Evolutionary conservation across 495 filamentous ascomycete species (phyloP).

Genomic region (Tuber melanosporum): DNA sequence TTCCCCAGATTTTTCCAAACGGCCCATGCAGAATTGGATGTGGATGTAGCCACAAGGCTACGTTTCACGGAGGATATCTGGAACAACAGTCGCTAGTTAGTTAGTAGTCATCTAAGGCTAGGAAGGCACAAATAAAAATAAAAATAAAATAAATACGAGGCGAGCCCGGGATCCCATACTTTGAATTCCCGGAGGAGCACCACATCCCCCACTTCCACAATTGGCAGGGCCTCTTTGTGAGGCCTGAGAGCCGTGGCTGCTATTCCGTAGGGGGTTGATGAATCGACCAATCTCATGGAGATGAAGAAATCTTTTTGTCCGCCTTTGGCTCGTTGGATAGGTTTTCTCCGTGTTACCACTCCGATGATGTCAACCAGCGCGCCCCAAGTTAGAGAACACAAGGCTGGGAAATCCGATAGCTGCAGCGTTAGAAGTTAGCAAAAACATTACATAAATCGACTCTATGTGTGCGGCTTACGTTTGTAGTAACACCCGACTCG

Average conservation of each 20-base stretch:
- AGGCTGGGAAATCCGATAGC: constrained; percentile 36
- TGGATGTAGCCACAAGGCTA: constrained; percentile 48
- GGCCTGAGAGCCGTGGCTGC: constrained; percentile 67
- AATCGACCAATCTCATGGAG: constrained; percentile 35
- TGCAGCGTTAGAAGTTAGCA: constrained; percentile 6
- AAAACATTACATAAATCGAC: background rate
- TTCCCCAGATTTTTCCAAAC: constrained; percentile 47
- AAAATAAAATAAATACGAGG: background rate
- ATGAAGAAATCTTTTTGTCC: constrained; percentile 37
- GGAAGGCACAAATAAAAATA: constrained; percentile 24
- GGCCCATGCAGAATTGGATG: constrained; percentile 58
- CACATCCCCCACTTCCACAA: constrained; percentile 62
- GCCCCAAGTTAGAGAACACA: constrained; percentile 36
- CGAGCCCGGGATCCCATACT: constrained; percentile 44
- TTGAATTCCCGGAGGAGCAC: constrained; percentile 70
- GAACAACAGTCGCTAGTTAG: constrained; percentile 44
- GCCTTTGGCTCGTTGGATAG: constrained; percentile 14
- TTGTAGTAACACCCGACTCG: constrained; percentile 35
- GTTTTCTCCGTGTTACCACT: constrained; percentile 24
- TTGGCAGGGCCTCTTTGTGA: constrained; percentile 63
- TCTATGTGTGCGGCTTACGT: constrained; percentile 12
- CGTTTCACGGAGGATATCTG: constrained; percentile 45
- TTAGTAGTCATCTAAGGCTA: constrained; percentile 46
- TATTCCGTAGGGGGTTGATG: constrained; percentile 28
- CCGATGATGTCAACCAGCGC: constrained; percentile 38